A percentile compares a stretch with the other conserved stretches of the same genome.
Evolutionary conservation across 2,329 filamentous ascomycete species (phyloP).

Genomic region (Penicillium oxalicum): DNA sequence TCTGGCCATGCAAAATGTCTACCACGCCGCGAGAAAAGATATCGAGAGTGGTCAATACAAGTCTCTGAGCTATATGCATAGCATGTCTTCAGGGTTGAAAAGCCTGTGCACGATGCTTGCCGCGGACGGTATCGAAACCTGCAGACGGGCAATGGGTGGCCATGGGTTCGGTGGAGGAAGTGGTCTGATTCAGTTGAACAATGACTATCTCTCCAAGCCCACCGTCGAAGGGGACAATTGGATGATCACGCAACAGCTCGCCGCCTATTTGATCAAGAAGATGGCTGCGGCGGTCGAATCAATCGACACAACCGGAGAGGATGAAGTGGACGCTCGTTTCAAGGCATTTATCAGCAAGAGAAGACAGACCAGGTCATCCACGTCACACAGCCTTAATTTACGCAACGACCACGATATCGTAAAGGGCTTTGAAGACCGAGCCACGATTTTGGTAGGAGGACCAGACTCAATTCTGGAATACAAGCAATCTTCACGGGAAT

Average conservation of each 20-base stretch:
- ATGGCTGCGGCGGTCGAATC: conserved; percentile 36
- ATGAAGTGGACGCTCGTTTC: conserved; percentile 14
- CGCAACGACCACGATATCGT: conserved; percentile 10
- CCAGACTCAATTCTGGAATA: too few relatives aligned
- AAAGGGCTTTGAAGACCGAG: conserved; percentile 11
- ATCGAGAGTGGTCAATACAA: conserved; percentile 47
- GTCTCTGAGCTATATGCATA: conserved; percentile 47
- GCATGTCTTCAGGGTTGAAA: conserved; percentile 50
- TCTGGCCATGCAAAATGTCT: conserved; percentile 47
- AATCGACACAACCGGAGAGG: background rate
- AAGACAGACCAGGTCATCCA: background rate
- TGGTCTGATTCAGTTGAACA: conserved; percentile 48
- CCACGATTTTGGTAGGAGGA: conserved; percentile 9
- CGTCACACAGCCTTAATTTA: conserved; percentile 1
- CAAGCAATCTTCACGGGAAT: too few relatives aligned
- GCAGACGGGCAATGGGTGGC: conserved; percentile 49
- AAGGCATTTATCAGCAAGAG: conserved; percentile 12
- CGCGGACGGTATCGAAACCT: conserved; percentile 51
- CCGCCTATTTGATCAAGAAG: conserved; percentile 44
- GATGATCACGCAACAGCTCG: conserved; percentile 53
- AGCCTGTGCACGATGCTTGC: conserved; percentile 49
- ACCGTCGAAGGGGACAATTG: conserved; percentile 54
- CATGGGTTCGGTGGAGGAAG: conserved; percentile 51
- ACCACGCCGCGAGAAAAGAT: conserved; percentile 40
- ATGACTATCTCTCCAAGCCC: conserved; percentile 39